phyloP scores from a whole-genome alignment of 495 filamentous ascomycete genomes.

The Xylaria flabelliformis region DNA sequence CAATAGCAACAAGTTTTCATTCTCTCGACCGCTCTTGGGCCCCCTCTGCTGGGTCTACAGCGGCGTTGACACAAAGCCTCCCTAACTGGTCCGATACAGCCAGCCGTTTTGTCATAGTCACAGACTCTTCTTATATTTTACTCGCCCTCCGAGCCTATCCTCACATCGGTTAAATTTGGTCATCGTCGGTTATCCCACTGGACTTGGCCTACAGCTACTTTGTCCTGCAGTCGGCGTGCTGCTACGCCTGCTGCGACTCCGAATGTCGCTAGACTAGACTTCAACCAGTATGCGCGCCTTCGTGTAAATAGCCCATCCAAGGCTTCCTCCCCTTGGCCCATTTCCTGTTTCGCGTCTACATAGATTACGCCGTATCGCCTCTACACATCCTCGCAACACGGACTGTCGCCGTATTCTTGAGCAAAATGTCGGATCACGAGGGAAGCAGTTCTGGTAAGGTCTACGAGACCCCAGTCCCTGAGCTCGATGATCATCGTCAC shows the following conservation, averaged over 20 bases:
- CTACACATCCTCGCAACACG: slow-evolving; percentile 27
- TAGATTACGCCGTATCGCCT: slow-evolving; percentile 34
- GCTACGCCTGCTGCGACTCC: slow-evolving; percentile 42
- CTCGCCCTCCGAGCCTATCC: slow-evolving; percentile 16
- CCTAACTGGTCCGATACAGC: slow-evolving; percentile 72
- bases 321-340: slow-evolving; percentile 30
- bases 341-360: neutral
- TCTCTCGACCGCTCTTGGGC: slow-evolving; percentile 90
- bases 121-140: neutral
- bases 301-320: slow-evolving; percentile 40
- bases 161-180: slow-evolving; percentile 4
- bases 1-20: slow-evolving; percentile 75
- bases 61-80: slow-evolving; percentile 96
- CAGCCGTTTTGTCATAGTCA: slow-evolving; percentile 41
- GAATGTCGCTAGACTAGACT: slow-evolving; percentile 42
- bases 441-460: slow-evolving; percentile 53
- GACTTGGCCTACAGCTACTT: slow-evolving; percentile 23
- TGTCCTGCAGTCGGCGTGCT: slow-evolving; percentile 44
- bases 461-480: slow-evolving; percentile 80
- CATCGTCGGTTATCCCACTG: slow-evolving; percentile 2
- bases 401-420: slow-evolving; percentile 22
- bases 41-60: slow-evolving; percentile 88
- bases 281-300: slow-evolving; percentile 42
- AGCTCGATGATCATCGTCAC: slow-evolving; percentile 91
- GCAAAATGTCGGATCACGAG: slow-evolving; percentile 65